Conservation (phyloP, 495 filamentous ascomycete species). For the Pyrenula massariospora region DNA sequence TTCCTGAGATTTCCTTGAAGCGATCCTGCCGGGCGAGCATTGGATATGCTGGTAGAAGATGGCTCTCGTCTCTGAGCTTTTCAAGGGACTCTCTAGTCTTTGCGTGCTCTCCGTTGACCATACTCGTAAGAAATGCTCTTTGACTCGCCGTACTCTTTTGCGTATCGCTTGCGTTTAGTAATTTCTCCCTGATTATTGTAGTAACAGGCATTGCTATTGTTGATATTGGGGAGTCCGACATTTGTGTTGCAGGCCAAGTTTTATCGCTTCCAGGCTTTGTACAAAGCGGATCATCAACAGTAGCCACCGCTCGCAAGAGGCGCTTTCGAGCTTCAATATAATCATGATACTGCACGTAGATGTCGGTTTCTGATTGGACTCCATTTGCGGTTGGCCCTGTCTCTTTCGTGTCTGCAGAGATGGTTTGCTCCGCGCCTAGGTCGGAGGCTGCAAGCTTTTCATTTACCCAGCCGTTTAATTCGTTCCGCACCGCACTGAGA, state of each 20-base stretch:
- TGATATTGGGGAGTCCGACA: conserved; percentile 10
- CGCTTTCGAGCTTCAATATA: conserved; percentile 26
- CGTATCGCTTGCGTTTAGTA: conserved; percentile 26
- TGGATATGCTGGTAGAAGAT: conserved; percentile 53
- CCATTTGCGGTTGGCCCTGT: conserved; percentile 23
- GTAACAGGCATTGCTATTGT: not conserved
- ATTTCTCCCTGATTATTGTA: conserved; percentile 17
- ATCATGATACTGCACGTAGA: conserved; percentile 30
- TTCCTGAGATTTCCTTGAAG: conserved; percentile 28
- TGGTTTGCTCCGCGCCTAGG: conserved; percentile 22
- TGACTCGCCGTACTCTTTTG: conserved; percentile 54
- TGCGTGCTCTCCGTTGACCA: conserved; percentile 46
- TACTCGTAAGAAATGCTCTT: conserved; percentile 46
- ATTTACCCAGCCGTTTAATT: conserved; percentile 64
- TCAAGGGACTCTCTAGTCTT: conserved; percentile 43
- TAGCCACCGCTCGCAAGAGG: conserved; percentile 25
- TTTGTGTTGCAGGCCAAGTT: not conserved
- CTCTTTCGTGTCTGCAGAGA: conserved; percentile 22
- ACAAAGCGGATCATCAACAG: conserved; percentile 21
- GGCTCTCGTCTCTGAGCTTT: conserved; percentile 56
- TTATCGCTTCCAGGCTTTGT: not conserved
- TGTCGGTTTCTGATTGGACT: conserved; percentile 20
- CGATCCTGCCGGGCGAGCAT: conserved; percentile 30
- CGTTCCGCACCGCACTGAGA: conserved; percentile 43
- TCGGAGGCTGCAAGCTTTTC: conserved; percentile 43